These are phyloP conservation scores for Andrographis paniculata DNA, from an alignment of 305 asterid genomes.

Conservation along the genomic window DNA sequence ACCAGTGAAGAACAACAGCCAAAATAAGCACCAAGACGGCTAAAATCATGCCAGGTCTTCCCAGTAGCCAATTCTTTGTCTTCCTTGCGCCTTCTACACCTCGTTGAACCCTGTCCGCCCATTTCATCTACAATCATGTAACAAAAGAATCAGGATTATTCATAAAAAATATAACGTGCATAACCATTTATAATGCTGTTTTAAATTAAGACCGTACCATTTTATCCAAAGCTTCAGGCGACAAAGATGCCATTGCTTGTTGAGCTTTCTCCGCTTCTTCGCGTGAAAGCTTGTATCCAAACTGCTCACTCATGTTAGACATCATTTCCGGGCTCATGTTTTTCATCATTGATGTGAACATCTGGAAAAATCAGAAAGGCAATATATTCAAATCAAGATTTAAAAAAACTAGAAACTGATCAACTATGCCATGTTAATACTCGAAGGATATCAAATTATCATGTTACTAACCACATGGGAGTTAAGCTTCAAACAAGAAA, in stretches of 20 bases:
- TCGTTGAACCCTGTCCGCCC: conserved; percentile 80
- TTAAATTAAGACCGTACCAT: conserved; percentile 55
- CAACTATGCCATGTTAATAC: not conserved
- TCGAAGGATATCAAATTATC: no score
- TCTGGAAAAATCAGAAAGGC: conserved; percentile 43
- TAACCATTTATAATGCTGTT: not conserved
- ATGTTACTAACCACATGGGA: no score
- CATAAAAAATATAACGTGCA: no score
- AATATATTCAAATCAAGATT: not conserved
- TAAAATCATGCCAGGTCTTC: conserved; percentile 74
- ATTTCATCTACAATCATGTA: conserved; percentile 54
- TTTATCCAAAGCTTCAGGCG: conserved; percentile 78
- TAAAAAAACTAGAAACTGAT: not conserved
- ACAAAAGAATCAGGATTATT: no score
- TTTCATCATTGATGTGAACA: conserved; percentile 83
- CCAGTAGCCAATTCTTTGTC: conserved; percentile 81
- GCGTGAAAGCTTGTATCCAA: conserved; percentile 77
- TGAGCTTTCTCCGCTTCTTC: conserved; percentile 98
- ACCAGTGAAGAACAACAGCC: conserved; percentile 72
- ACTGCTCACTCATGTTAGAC: conserved; percentile 92
- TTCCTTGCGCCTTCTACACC: conserved; percentile 75
- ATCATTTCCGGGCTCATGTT: conserved; percentile 87
- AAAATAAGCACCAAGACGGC: conserved; percentile 67
- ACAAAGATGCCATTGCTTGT: conserved; percentile 89
- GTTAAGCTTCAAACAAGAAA: no score